These are phyloP conservation scores for Sapria himalayana DNA, from an alignment of 345 rosid genomes.

Conservation along the genomic window DNA sequence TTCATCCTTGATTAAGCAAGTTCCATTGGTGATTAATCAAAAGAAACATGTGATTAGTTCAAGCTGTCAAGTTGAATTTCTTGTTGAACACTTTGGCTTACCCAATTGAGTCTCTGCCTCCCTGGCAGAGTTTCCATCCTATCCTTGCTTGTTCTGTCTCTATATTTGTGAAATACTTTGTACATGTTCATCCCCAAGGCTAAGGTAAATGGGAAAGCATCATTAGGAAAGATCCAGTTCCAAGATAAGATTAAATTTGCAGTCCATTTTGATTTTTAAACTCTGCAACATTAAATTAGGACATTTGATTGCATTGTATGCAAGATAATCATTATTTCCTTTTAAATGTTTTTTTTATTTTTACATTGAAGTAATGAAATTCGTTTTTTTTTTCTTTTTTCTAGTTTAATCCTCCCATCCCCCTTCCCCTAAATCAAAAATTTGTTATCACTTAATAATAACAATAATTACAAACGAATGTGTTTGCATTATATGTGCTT, in stretches of 20 bases:
- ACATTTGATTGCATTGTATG: not conserved
- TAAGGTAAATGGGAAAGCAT: conserved; percentile 52
- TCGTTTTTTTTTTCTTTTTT: not conserved
- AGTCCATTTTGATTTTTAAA: not conserved
- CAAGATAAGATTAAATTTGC: conserved; percentile 9
- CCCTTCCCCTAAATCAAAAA: conserved; percentile 1
- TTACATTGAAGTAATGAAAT: not conserved
- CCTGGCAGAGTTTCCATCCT: conserved; percentile 41
- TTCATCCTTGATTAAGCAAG: conserved; percentile 38
- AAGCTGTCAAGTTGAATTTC: conserved; percentile 45
- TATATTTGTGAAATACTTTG: conserved; percentile 46
- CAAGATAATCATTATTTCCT: not conserved
- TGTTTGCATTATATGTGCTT: too few relatives aligned
- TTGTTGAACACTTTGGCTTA: conserved; percentile 30
- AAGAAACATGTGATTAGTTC: conserved; percentile 35
- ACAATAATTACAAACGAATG: too few relatives aligned
- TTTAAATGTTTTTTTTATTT: not conserved
- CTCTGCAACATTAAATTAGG: not conserved
- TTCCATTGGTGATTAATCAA: conserved; percentile 57
- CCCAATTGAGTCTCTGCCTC: conserved; percentile 30
- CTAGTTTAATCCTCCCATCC: not conserved
- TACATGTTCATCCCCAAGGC: conserved; percentile 57
- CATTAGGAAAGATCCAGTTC: conserved; percentile 20
- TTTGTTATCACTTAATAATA: too few relatives aligned
- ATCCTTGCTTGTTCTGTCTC: conserved; percentile 56